Conservation (phyloP, 441 rosid genomes). For the Erodium chrysanthum region DNA sequence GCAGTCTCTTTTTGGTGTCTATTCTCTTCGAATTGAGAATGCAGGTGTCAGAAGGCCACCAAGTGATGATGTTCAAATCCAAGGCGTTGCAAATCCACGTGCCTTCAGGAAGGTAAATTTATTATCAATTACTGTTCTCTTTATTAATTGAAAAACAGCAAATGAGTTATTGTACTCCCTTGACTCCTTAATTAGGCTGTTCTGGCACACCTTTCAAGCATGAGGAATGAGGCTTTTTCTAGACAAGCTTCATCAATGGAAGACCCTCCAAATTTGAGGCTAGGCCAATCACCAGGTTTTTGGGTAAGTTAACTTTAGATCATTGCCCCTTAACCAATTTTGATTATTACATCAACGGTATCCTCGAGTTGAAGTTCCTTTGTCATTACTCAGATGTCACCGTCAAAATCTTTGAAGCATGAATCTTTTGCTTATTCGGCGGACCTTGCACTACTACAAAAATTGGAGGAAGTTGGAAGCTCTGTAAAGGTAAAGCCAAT, state of each 20-base stretch:
- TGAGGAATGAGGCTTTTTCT: constrained; percentile 45
- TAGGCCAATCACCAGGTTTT: constrained; percentile 31
- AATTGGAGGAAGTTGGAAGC: constrained; percentile 56
- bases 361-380: not conserved
- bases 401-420: constrained; percentile 31
- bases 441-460: constrained; percentile 40
- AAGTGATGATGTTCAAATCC: constrained; percentile 56
- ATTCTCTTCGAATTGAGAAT: constrained; percentile 64
- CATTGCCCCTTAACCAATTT: not conserved
- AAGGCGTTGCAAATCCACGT: constrained; percentile 49
- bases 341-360: not conserved
- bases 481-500: constrained; percentile 43
- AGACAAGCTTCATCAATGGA: constrained; percentile 39
- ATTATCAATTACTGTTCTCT: not conserved
- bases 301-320: constrained; percentile 29
- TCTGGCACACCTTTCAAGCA: constrained; percentile 40
- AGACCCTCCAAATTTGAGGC: constrained; percentile 37
- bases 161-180: not conserved
- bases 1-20: constrained; percentile 64
- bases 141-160: constrained; percentile 9
- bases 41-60: constrained; percentile 54
- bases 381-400: constrained; percentile 36
- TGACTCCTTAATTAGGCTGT: constrained; percentile 38
- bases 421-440: constrained; percentile 31
- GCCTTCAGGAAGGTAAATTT: constrained; percentile 58